phyloP scores from a whole-genome alignment of 352 stramenopile genomes.

The Aphanomyces astaci region DNA sequence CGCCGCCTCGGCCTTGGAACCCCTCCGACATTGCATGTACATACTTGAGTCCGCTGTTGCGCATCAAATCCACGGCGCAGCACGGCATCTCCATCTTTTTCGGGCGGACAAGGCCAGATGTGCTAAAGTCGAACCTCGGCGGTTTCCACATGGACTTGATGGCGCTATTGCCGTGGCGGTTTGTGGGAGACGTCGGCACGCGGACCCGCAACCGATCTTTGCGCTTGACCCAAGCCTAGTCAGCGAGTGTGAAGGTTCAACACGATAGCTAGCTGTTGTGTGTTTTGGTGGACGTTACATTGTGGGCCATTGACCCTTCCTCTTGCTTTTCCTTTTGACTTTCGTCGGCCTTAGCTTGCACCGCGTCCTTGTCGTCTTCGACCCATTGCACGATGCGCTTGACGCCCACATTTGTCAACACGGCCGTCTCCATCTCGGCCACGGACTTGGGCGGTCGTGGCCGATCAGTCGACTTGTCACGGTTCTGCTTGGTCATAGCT shows the following conservation, averaged over 20 bases:
- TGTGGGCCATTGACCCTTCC: conserved; percentile 61
- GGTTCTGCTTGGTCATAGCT: conserved; percentile 18
- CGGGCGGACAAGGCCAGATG: conserved; percentile 49
- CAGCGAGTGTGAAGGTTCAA: neutral
- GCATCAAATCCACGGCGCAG: conserved; percentile 70
- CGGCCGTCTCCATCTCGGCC: conserved; percentile 47
- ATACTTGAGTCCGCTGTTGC: conserved; percentile 66
- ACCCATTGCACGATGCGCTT: conserved; percentile 71
- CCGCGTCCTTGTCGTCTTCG: conserved; percentile 59
- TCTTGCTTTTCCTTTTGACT: conserved; percentile 63
- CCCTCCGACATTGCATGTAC: conserved; percentile 81
- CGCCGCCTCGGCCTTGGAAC: conserved; percentile 70
- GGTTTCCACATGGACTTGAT: conserved; percentile 28
- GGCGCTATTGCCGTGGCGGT: conserved; percentile 5
- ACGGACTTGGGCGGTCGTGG: neutral
- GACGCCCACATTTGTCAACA: conserved; percentile 54
- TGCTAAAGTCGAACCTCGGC: conserved; percentile 69
- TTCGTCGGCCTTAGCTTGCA: conserved; percentile 60
- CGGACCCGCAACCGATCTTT: conserved; percentile 72
- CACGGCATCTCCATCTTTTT: conserved; percentile 50
- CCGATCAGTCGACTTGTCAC: neutral
- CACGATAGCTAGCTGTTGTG: too few relatives aligned
- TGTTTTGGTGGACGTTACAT: too few relatives aligned
- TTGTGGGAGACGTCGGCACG: conserved; percentile 32
- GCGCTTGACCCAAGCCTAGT: conserved; percentile 34